Conservation (phyloP, 2,329 filamentous ascomycete species). For the Ophiostoma pallidulum region DNA sequence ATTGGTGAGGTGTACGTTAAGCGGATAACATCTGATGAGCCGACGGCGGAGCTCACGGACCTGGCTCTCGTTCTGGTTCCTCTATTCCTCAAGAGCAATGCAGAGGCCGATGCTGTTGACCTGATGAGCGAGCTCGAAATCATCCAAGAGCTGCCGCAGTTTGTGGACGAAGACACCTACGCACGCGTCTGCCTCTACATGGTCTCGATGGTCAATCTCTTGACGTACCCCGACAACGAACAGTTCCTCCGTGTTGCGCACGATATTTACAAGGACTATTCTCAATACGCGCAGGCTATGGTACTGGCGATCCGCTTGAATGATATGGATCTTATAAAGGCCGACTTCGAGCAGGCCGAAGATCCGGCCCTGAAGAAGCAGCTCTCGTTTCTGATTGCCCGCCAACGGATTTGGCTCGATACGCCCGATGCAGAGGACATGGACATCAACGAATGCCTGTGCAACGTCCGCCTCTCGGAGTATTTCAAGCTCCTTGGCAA, state of each 20-base stretch:
- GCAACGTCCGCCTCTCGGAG: slow-evolving; percentile 78
- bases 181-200: slow-evolving; percentile 91
- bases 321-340: slow-evolving; percentile 70
- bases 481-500: slow-evolving; percentile 92
- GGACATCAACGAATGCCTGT: slow-evolving; percentile 72
- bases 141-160: slow-evolving; percentile 81
- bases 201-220: slow-evolving; percentile 95
- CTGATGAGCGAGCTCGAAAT: slow-evolving; percentile 96
- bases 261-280: slow-evolving; percentile 86
- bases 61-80: slow-evolving; percentile 79
- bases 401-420: slow-evolving; percentile 76
- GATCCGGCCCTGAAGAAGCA: slow-evolving; percentile 85
- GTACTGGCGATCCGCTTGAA: slow-evolving; percentile 90
- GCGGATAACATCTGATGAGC: slow-evolving; percentile 74
- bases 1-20: slow-evolving; percentile 92
- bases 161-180: slow-evolving; percentile 91
- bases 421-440: slow-evolving; percentile 47
- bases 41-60: slow-evolving; percentile 74
- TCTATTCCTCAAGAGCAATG: slow-evolving; percentile 93
- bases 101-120: slow-evolving; percentile 95
- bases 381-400: slow-evolving; percentile 82
- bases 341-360: slow-evolving; percentile 67
- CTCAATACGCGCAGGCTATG: slow-evolving; percentile 87
- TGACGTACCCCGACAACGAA: slow-evolving; percentile 96
- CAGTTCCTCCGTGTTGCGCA: slow-evolving; percentile 89